These are phyloP conservation scores for Mycena chlorophos DNA, from an alignment of 768 basidiomycete species.

Conservation along the genomic window DNA sequence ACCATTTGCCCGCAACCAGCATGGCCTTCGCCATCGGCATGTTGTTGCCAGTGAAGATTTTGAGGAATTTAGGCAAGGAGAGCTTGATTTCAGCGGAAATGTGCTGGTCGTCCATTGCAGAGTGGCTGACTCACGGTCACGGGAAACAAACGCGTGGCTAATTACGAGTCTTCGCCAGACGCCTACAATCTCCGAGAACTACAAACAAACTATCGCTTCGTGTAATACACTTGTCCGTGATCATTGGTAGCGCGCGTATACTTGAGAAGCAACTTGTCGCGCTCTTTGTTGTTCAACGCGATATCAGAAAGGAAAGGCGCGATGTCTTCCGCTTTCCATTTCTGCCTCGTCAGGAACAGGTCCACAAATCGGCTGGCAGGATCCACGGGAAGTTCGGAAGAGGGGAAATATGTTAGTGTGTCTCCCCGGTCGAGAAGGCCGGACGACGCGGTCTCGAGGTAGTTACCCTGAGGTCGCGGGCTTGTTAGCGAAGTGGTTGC, in stretches of 20 bases:
- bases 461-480: constrained; percentile 65
- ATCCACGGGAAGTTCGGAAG: constrained; percentile 70
- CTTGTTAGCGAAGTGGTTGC: neutral
- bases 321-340: constrained; percentile 82
- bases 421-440: constrained; percentile 33
- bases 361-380: constrained; percentile 83
- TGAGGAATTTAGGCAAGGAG: constrained; percentile 64
- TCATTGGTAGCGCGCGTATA: constrained; percentile 80
- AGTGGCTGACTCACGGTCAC: constrained; percentile 10
- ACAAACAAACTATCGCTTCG: constrained; percentile 58
- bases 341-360: constrained; percentile 76
- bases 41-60: constrained; percentile 58
- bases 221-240: constrained; percentile 67
- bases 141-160: constrained; percentile 30
- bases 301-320: constrained; percentile 80
- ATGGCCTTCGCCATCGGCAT: constrained; percentile 68
- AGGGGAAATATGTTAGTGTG: constrained; percentile 72
- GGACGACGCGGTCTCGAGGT: constrained; percentile 45
- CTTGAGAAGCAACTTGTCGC: constrained; percentile 85
- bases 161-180: too few species aligned
- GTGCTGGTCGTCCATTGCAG: neutral
- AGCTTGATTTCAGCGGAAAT: constrained; percentile 45
- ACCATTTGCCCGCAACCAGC: constrained; percentile 57
- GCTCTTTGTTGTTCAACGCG: constrained; percentile 79
- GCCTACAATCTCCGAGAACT: too few species aligned